These are phyloP conservation scores for Jatropha curcas DNA, from an alignment of 345 rosid species.

Conservation along the genomic window DNA sequence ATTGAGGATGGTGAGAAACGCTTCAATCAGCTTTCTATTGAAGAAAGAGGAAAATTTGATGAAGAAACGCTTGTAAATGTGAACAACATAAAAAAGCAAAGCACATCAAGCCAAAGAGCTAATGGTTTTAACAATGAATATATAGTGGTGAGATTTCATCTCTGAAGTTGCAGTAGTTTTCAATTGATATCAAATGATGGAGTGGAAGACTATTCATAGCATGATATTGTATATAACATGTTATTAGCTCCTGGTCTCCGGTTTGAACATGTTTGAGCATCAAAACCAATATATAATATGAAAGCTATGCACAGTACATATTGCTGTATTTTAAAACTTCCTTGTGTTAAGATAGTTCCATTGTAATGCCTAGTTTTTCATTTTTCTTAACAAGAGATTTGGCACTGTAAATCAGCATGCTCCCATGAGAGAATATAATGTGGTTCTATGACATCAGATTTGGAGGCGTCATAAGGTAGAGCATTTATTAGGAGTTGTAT, in stretches of 20 bases:
- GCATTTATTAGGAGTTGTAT: not conserved
- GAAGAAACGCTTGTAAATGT: constrained; percentile 96
- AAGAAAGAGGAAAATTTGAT: constrained; percentile 92
- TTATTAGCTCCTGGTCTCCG: not conserved
- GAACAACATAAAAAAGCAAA: constrained; percentile 68
- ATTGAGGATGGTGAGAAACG: constrained; percentile 82
- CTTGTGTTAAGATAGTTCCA: not conserved
- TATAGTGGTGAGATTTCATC: constrained; percentile 66
- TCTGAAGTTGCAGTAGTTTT: constrained; percentile 10
- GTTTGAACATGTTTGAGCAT: not conserved
- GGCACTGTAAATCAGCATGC: not conserved
- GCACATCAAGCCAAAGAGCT: constrained; percentile 51
- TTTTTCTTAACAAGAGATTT: not conserved
- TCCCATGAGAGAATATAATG: not conserved
- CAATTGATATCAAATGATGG: not conserved
- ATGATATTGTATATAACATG: not conserved
- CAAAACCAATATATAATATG: not conserved
- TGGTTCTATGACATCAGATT: not conserved
- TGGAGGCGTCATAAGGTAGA: not conserved
- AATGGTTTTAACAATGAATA: constrained; percentile 80
- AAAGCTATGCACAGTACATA: not conserved
- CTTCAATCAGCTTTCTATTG: constrained; percentile 89
- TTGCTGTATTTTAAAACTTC: not conserved
- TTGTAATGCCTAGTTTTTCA: not conserved
- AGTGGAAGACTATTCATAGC: not conserved